These are phyloP conservation scores for Phytophthora citrophthora DNA, from an alignment of 352 stramenopile species.

Conservation along the genomic window DNA sequence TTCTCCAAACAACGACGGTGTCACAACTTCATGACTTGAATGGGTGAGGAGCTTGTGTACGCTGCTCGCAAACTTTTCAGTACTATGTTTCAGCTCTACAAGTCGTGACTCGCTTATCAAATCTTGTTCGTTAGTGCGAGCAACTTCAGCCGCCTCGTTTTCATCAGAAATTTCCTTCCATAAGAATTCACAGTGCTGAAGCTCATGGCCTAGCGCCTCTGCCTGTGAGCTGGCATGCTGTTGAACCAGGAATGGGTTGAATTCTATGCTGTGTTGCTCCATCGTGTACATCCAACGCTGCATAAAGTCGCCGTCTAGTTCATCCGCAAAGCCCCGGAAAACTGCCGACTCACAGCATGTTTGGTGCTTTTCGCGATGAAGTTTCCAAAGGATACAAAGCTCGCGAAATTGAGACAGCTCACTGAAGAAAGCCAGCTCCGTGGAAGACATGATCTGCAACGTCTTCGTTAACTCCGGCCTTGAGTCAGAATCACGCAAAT, in stretches of 20 bases:
- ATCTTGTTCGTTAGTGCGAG: conserved; percentile 34
- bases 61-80: conserved; percentile 79
- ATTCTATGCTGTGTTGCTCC: conserved; percentile 51
- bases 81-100: conserved; percentile 69
- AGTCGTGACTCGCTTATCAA: conserved; percentile 49
- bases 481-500: conserved; percentile 33
- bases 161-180: conserved; percentile 67
- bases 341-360: conserved; percentile 45
- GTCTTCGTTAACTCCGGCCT: conserved; percentile 61
- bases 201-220: conserved; percentile 55
- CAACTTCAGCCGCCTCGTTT: conserved; percentile 36
- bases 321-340: conserved; percentile 29
- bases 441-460: conserved; percentile 82
- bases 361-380: conserved; percentile 58
- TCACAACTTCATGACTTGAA: conserved; percentile 24
- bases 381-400: conserved; percentile 63
- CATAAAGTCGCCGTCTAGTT: conserved; percentile 50
- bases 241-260: conserved; percentile 77
- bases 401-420: conserved; percentile 65
- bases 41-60: conserved; percentile 73
- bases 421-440: conserved; percentile 68
- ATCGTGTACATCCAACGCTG: conserved; percentile 54
- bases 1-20: conserved; percentile 12
- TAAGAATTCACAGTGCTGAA: conserved; percentile 52
- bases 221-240: conserved; percentile 57